These are phyloP conservation scores for Ulota crispa DNA, from an alignment of 225 moss, liverwort and hornwort genomes.

Conservation along the genomic window DNA sequence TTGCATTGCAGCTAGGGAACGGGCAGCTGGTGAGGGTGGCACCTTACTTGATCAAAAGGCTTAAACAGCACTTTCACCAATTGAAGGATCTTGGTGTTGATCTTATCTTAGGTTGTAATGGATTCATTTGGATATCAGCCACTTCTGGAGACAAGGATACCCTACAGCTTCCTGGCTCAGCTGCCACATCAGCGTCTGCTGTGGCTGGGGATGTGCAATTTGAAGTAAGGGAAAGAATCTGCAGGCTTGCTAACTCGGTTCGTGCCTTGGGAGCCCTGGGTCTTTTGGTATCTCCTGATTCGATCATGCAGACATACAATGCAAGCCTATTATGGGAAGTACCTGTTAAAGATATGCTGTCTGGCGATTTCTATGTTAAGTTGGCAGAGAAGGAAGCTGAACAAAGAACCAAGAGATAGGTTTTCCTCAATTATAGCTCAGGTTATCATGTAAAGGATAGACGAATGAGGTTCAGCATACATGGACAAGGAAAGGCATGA, in stretches of 20 bases:
- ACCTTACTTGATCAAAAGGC: conserved; percentile 84
- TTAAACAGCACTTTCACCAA: conserved; percentile 96
- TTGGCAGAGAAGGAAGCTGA: conserved; percentile 75
- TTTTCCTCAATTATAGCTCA: background rate
- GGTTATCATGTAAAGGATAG: background rate
- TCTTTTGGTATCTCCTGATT: conserved; percentile 66
- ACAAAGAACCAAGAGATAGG: conserved; percentile 56
- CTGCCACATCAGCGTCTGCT: conserved; percentile 25
- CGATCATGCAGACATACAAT: conserved; percentile 75
- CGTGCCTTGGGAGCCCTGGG: conserved; percentile 82
- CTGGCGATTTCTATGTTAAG: conserved; percentile 68
- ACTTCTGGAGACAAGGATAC: conserved; percentile 32
- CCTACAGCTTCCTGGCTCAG: conserved; percentile 13
- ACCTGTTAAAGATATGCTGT: conserved; percentile 64
- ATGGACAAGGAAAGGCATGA: background rate
- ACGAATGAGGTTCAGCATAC: background rate
- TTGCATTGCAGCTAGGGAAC: conserved; percentile 70
- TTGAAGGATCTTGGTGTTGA: conserved; percentile 76
- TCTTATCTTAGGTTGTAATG: conserved; percentile 89
- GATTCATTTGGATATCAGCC: conserved; percentile 87
- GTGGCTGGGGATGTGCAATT: conserved; percentile 42
- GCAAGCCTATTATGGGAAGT: conserved; percentile 60
- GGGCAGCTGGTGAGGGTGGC: conserved; percentile 92
- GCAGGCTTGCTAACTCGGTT: conserved; percentile 81
- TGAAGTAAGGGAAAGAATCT: conserved; percentile 75